Base-by-base conservation (phyloP, 305 asterid species). In the Fraxinus latifolia region DNA sequence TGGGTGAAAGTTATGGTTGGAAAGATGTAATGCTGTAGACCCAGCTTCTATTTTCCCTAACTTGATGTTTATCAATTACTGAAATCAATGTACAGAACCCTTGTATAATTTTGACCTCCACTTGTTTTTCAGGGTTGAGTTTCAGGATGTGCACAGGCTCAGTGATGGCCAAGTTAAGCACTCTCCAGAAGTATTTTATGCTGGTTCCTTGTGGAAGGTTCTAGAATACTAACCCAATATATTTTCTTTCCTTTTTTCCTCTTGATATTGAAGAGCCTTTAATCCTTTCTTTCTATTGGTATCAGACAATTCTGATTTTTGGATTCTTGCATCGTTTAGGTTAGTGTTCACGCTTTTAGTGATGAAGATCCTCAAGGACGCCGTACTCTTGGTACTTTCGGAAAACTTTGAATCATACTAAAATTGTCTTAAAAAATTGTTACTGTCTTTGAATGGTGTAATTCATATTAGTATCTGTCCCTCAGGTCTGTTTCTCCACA, bases 291-390 rank as follows among this genome's bases (percentile, higher is more conserved):
- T 74, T 23, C 67, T 29, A 82, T 80, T 71, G 62, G n/a, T 81
- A 81, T 82, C 42, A 53, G n/a, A 33, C 65, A 81, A 42, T 19
- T 82, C 76, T 75, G 7, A 44, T 33, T 85, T 82, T 83, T 86
- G 85, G 71, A 77, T 62, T 86, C 44, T 80, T 86, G 86, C 81
- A 82, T 85, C 77, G 74, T 78, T 68, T 82, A 96, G 99, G 92
- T 96, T 82, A 96, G 97, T 77, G 91, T 96, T 79, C 98, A 96
- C 93, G 98, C 99, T 81, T 96, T 96, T 83, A 92, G 93, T 74
- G 96, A 96, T 85, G 99, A 96, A 91, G 98, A 96, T 80, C 97
- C 94, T 77, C 98, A 94, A 91, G 99, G 99, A 78, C 95, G 98
- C 42, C 94, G 98, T 23, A 96, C 99, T 3, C 98, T 96, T 84